Base-by-base conservation (phyloP, 1,284 basidiomycete species). In the Ceratobasidium theobromae region DNA sequence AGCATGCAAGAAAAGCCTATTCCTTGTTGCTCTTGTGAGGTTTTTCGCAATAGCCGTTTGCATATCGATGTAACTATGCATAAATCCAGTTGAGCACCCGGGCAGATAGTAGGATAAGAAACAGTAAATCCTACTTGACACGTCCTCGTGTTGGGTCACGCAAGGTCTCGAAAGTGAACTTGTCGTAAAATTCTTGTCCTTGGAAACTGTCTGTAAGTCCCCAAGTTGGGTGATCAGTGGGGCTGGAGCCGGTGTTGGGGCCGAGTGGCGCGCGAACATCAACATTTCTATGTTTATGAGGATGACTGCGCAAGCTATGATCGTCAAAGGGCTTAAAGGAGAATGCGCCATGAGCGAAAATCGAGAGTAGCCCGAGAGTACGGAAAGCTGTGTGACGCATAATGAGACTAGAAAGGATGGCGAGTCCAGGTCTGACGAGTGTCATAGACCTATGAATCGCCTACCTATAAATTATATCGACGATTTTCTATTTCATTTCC, bases 111-210 rank as follows among this genome's bases (percentile, higher is more conserved):
- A 41, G 4, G 9, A 33, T 9, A 30, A 23, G 27, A n/a, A n/a
- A n/a, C n/a, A n/a, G n/a, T n/a, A 25, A 45, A 54, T 76, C 82
- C 62, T 74, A 88, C 86, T 87, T 78, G 58, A 88, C 86, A 69
- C 84, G 78, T 21, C 86, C 85, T 70, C 83, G 76, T 4, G 86
- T 85, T 1, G 86, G 85, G 72, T 87, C 86, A 2, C 79, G 48
- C 53, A 84, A 81, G 23, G 81, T 79, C 70, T 83, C 71, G 69
- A 79, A 81, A 5, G 75, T 74, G 72, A 86, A 87, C 1, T 77
- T 74, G 23, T 77, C 71, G 67, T 82, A 77, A 73, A 87, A 86
- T 1, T 73, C 76, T 16, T 72, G 65, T n/a, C 85, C 84, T 35
- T 79, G 74, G 69, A 79, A 78, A 52, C 75, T 79, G 68, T 84